Evolutionary conservation across 768 basidiomycete genomes (phyloP).

Genomic region (Russula sp.): DNA sequence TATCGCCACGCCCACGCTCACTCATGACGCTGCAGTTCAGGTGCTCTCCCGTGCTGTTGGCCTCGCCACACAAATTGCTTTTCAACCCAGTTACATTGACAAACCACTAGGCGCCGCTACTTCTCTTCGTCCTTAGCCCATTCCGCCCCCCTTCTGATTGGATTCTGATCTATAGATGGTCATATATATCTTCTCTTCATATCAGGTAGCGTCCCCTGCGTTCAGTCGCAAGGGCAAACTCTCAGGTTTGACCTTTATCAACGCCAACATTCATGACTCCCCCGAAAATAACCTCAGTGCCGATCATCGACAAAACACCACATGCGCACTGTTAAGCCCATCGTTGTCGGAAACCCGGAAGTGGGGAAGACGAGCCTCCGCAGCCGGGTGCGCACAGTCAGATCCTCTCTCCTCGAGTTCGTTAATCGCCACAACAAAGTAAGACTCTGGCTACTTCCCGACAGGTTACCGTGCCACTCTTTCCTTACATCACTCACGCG

Average conservation of each 20-base stretch:
- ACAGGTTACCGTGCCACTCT: conserved; percentile 68
- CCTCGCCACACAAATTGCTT: conserved; percentile 53
- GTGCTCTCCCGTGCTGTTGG: too few species aligned
- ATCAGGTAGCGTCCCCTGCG: conserved; percentile 46
- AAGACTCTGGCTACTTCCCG: conserved; percentile 70
- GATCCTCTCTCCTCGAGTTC: neutral
- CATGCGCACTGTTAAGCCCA: conserved; percentile 75
- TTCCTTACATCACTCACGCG: conserved; percentile 1
- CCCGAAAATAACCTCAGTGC: neutral
- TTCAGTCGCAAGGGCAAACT: too few species aligned
- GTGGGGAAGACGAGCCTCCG: conserved; percentile 83
- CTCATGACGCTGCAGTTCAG: too few species aligned
- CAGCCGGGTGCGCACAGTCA: conserved; percentile 48
- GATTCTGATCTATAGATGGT: conserved; percentile 43
- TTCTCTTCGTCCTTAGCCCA: neutral
- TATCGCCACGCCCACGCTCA: too few species aligned
- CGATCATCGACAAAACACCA: neutral
- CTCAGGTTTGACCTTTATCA: neutral
- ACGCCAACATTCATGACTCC: neutral
- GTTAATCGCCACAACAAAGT: conserved; percentile 38
- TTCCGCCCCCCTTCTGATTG: neutral
- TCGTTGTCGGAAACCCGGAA: conserved; percentile 74
- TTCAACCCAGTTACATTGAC: conserved; percentile 71
- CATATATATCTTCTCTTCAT: conserved; percentile 62
- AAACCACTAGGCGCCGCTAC: conserved; percentile 53